A percentile compares a stretch with the other conserved stretches of the same genome.
phyloP scores from a whole-genome alignment of 1,284 basidiomycete species.

The Gymnopus androsaceus region DNA sequence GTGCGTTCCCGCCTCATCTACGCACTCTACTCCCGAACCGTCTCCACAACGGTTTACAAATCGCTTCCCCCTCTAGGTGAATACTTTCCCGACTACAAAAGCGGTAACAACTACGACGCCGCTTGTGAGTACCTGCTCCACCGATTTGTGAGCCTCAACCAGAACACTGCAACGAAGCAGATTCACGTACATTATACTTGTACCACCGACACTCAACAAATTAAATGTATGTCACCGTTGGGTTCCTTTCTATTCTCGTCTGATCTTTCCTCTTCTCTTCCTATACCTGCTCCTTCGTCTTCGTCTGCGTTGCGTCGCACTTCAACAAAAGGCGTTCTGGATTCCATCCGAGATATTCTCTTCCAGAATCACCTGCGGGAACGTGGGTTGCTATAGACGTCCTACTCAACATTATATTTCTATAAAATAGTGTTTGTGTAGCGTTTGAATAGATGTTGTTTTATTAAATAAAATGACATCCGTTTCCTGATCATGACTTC shows the following conservation, averaged over 20 bases:
- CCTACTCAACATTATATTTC: no score
- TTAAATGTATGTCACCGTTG: slow-evolving; percentile 64
- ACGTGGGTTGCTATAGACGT: slow-evolving; percentile 81
- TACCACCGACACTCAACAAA: slow-evolving; percentile 88
- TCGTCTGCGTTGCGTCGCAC: slow-evolving; percentile 6
- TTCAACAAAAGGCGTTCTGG: slow-evolving; percentile 63
- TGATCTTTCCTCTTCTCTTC: slow-evolving; percentile 3
- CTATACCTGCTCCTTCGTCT: slow-evolving; percentile 1
- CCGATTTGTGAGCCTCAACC: slow-evolving; percentile 85
- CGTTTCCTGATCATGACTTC: no score
- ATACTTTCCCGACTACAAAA: slow-evolving; percentile 89
- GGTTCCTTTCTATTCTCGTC: background rate
- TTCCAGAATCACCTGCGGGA: slow-evolving; percentile 83
- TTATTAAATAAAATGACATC: no score
- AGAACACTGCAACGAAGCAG: slow-evolving; percentile 84
- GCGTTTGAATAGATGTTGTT: no score
- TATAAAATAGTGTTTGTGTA: no score
- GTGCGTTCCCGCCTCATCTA: no score
- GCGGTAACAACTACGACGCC: slow-evolving; percentile 83
- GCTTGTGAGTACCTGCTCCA: slow-evolving; percentile 87
- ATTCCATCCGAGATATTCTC: slow-evolving; percentile 81
- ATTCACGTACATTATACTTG: slow-evolving; percentile 90
- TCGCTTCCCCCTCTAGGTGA: no score
- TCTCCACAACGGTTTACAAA: no score
- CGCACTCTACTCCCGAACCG: no score